These are phyloP conservation scores for Penicillium decumbens DNA, from an alignment of 2,329 filamentous ascomycete species.

Conservation along the genomic window DNA sequence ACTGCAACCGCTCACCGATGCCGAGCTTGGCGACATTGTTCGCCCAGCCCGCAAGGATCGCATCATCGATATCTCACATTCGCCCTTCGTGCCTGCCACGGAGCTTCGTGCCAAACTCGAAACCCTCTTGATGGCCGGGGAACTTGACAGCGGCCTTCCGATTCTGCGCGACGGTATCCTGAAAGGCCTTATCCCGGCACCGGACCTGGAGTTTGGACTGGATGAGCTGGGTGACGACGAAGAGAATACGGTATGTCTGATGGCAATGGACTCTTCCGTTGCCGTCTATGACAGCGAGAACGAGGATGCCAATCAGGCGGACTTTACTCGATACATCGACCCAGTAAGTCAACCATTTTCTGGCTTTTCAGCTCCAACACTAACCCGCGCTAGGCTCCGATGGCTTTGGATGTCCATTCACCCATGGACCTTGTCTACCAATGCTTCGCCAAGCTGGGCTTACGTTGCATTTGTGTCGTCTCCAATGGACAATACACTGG, in stretches of 20 bases:
- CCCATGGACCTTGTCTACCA: constrained; percentile 96
- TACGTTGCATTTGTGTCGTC: constrained; percentile 87
- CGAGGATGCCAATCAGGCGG: constrained; percentile 60
- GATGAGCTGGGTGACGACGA: constrained; percentile 73
- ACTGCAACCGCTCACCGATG: constrained; percentile 83
- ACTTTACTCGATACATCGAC: constrained; percentile 90
- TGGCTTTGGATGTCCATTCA: constrained; percentile 80
- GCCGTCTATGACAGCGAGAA: constrained; percentile 58
- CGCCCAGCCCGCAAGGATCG: constrained; percentile 68
- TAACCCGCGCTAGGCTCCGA: constrained; percentile 57
- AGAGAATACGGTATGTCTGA: constrained; percentile 66
- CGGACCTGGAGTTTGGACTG: constrained; percentile 87
- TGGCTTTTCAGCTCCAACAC: constrained; percentile 4
- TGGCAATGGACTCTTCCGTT: constrained; percentile 62
- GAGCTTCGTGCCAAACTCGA: constrained; percentile 77
- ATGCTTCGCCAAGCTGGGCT: constrained; percentile 87
- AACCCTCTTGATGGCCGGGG: constrained; percentile 74
- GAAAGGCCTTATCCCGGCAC: constrained; percentile 86
- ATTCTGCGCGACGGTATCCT: constrained; percentile 74
- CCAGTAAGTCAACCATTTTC: constrained; percentile 52
- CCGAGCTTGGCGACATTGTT: constrained; percentile 81
- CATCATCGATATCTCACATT: constrained; percentile 81
- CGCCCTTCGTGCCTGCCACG: constrained; percentile 70
- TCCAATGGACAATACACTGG: constrained; percentile 81
- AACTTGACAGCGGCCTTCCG: constrained; percentile 86